Base-by-base conservation (phyloP, 495 filamentous ascomycete species). In the Articulospora tetracladia region DNA sequence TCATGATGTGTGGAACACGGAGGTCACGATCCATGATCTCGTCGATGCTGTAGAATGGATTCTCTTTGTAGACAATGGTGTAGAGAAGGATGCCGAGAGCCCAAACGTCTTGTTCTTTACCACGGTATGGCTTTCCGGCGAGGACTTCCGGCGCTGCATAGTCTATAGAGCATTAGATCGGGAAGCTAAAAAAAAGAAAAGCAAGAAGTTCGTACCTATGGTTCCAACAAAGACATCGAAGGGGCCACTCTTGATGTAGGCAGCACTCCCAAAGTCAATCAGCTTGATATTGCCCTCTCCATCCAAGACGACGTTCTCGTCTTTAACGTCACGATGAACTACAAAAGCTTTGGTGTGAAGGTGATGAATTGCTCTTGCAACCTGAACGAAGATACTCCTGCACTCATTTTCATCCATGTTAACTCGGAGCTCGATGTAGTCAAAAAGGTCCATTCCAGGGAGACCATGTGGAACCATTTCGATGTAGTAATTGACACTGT, bases 151-250 rank as follows among this genome's bases (percentile, higher is more conserved):
- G 94, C 1, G 94, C 94, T 44, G 94, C 94, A 72, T 98, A 98
- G 78, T 98, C 94, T 98, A 30, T 10, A 20, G 19, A 57, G 48
- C 54, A 52, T 69, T 44, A 66, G 61, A 20, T 49, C 22, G 55
- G 27, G 8, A 12, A n/a, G 15, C 7, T 1, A 11, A 57, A 23
- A 19, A 36, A 17, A 12, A 19, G 15, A 53, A 53, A 25, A 17
- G 34, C 11, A 34, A 34, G 32, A 59, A 76, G n/a, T n/a, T n/a
- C 88, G 63, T 79, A 98, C 94, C 94, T 71, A 98, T 98, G 1
- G 94, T 98, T 26, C 94, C 94, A 46, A 98, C 94, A 76, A 98
- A 98, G 23, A 98, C 95, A 70, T 98, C 95, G 80, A 98, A 98
- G 41, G 94, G 94, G 19, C 94, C 94, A 72, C 87, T 96, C 76